phyloP scores from a whole-genome alignment of 129 eudicot species.

The Dittrichia graveolens region DNA sequence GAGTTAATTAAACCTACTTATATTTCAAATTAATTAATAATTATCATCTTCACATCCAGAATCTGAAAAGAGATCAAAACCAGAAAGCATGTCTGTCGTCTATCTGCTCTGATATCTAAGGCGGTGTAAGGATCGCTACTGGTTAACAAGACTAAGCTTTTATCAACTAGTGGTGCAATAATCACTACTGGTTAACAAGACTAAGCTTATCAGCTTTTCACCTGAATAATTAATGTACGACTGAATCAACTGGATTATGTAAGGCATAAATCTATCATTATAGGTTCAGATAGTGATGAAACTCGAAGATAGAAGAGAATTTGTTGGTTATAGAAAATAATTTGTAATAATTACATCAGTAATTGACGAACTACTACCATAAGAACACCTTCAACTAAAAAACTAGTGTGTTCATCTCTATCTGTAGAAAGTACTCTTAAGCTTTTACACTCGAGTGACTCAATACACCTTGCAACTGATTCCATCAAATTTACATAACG shows the following conservation, averaged over 20 bases:
- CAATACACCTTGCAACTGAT: constrained; percentile 7
- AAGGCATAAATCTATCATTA: constrained; percentile 8
- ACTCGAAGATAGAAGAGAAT: background rate
- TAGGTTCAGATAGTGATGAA: constrained; percentile 8
- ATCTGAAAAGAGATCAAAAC: background rate
- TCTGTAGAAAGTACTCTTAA: background rate
- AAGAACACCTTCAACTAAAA: constrained; percentile 19
- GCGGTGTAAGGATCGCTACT: background rate
- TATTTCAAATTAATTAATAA: constrained; percentile 5
- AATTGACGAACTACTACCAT: background rate
- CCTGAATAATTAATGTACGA: constrained; percentile 1
- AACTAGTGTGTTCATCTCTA: constrained; percentile 8
- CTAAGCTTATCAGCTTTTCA: constrained; percentile 6
- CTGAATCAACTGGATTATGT: constrained; percentile 4
- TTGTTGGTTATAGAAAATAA: background rate
- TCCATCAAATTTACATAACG: background rate
- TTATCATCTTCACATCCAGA: constrained; percentile 11
- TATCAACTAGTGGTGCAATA: background rate
- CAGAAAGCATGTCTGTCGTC: constrained; percentile 3
- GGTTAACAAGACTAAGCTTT: constrained; percentile 7
- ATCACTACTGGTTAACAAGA: background rate
- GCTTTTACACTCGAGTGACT: background rate
- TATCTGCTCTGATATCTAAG: constrained; percentile 2
- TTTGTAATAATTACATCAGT: background rate
- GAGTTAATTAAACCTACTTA: constrained; percentile 5